Percentiles rank a stretch among this genome's conserved stretches.
Evolutionary conservation across 2,329 filamentous ascomycete genomes (phyloP).

Genomic region (Fusarium tricinctum): DNA sequence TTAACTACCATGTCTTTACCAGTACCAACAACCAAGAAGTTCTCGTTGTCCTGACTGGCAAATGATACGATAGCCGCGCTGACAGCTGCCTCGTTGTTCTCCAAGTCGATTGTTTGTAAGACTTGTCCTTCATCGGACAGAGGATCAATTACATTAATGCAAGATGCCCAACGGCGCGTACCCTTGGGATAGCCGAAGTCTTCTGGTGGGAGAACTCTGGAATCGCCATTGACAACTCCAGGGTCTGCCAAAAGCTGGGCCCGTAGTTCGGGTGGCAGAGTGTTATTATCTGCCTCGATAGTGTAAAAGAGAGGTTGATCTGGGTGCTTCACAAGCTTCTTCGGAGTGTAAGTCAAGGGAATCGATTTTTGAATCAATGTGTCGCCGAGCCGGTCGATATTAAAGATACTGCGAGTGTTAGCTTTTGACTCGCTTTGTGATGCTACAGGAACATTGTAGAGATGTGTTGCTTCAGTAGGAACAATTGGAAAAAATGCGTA

Average conservation of each 20-base stretch:
- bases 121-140: slow-evolving; percentile 77
- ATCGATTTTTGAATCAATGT: slow-evolving; percentile 90
- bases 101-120: slow-evolving; percentile 82
- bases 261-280: slow-evolving; percentile 83
- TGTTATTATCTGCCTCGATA: slow-evolving; percentile 93
- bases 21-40: slow-evolving; percentile 93
- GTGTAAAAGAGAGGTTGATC: slow-evolving; percentile 93
- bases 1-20: slow-evolving; percentile 89
- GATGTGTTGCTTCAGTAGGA: slow-evolving; percentile 81
- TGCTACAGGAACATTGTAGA: slow-evolving; percentile 32
- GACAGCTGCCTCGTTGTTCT: slow-evolving; percentile 91
- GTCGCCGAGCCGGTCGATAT: slow-evolving; percentile 86
- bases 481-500: slow-evolving; percentile 84
- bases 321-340: slow-evolving; percentile 88
- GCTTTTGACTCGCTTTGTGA: slow-evolving; percentile 22
- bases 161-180: slow-evolving; percentile 92
- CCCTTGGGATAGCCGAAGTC: slow-evolving; percentile 92
- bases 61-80: slow-evolving; percentile 89
- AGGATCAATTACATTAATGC: slow-evolving; percentile 92
- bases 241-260: slow-evolving; percentile 81
- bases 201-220: slow-evolving; percentile 77
- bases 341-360: slow-evolving; percentile 89
- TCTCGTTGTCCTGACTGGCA: slow-evolving; percentile 87
- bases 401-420: slow-evolving; percentile 79
- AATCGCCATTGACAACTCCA: slow-evolving; percentile 77